Evolutionary conservation across 2,329 filamentous ascomycete species (phyloP), one percentile per base, ranked within the genome.

Genomic region (Dothistroma septosporum): DNA sequence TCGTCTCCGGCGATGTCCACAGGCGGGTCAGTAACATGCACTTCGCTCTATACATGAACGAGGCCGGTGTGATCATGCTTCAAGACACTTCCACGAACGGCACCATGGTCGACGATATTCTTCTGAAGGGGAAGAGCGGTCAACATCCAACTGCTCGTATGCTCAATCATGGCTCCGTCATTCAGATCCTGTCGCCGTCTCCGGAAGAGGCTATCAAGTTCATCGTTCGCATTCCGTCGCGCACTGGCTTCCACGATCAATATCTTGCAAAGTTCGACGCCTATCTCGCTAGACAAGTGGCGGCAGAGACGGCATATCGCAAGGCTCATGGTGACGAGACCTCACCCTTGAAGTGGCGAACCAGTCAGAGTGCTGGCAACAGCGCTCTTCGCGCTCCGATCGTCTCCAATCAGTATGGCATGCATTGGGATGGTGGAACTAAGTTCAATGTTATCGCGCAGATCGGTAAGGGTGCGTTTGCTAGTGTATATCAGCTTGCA

Each of bases 11-110:
- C 64, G 88, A 93, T 66, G 83, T 84, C 0, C 79, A 84, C 56
- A 88, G 85, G 73, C 84, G 90, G 48, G 83, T 99, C 61, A 97
- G 93, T 79, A 97, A 97, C 72, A 83, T 89, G n/a, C 94, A 99
- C 74, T 99, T 97, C 74, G 88, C 91, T 57, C 96, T 99, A 63
- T 96, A 89, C 72, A 82, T 96, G 68, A 99, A 95, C 69, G 80
- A 86, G n/a, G 85, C 90, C 64, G 91, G 89, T 31, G 87, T 90
- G 59, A 82, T 97, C 65, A 96, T 99, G 91, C 79, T 97, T 12
- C 88, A 96, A 74, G 94, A 99, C 72, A 84, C 87, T 72, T 97
- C 94, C 0, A 97, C 92, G n/a, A 99, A 97, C 70, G 94, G 94
- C 31, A 97, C 94, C 4, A 81, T 91, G 61, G 91, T 97, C 59